A percentile compares a stretch with the other conserved stretches of the same genome.
Conservation (phyloP, 2,329 filamentous ascomycete genomes). For the Cylindrodendrum hubeiense region DNA sequence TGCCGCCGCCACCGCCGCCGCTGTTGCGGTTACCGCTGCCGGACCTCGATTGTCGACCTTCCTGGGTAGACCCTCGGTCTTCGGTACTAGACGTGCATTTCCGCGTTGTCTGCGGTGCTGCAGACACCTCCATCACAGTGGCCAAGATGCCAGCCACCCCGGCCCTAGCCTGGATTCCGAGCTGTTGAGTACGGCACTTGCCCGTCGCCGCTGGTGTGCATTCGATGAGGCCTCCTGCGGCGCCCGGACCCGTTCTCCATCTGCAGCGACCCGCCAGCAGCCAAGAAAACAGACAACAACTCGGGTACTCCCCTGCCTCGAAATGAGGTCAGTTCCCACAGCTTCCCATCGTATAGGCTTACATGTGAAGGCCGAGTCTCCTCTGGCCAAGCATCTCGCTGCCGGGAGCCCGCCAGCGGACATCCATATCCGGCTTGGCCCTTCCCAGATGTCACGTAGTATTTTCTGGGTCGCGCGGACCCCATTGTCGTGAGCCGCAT, state of each 20-base stretch:
- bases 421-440: conserved; percentile 12
- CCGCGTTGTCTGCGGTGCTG: conserved; percentile 2
- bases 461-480: not conserved
- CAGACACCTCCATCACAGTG: not conserved
- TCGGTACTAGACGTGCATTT: conserved; percentile 11
- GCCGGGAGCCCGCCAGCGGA: not conserved
- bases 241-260: conserved; percentile 15
- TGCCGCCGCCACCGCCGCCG: conserved; percentile 20
- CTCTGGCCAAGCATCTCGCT: conserved; percentile 1
- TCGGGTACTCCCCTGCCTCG: not conserved
- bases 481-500: not conserved
- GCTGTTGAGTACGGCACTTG: conserved; percentile 5
- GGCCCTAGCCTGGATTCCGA: not conserved
- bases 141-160: conserved; percentile 3
- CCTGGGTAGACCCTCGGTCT: not conserved
- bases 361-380: conserved; percentile 1
- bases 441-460: not conserved
- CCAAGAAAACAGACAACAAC: conserved; percentile 19
- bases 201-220: conserved; percentile 3
- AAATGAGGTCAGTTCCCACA: conserved; percentile 13
- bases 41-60: not conserved
- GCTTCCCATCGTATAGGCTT: not conserved
- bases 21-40: conserved; percentile 4
- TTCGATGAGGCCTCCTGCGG: conserved; percentile 30
- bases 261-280: conserved; percentile 20